Evolutionary conservation across 495 filamentous ascomycete genomes (phyloP), one percentile per base, ranked within the genome.

Genomic region (Glarea lozoyensis): DNA sequence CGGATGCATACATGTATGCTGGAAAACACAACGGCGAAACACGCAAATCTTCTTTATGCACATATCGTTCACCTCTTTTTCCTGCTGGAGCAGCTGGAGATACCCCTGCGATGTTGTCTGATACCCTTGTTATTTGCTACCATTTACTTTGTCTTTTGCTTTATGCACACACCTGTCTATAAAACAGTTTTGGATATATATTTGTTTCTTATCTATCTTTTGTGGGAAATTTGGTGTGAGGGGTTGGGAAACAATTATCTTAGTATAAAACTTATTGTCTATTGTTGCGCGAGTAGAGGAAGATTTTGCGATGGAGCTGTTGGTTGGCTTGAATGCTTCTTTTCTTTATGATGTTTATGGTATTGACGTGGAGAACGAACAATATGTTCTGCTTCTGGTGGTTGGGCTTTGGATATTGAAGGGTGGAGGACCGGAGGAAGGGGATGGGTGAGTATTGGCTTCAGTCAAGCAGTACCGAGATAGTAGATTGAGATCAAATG

Each of bases 1-100:
- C n/a, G 9, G n/a, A 24, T 23, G 15, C 4, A 21, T 36, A 24
- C 21, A 37, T 44, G 25, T 37, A 23, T 32, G 15, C 7, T 21
- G 11, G 10, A 35, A 10, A 16, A 6, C 16, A 37, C 6, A 37
- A 10, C 18, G 15, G 35, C 10, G 35, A 21, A 37, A 6, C 4
- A 20, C 10, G 4, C 4, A 11, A 37, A 7, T n/a, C 18, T 5
- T 37, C 22, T 19, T 37, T 21, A 6, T 37, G 35, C 35, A 37
- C 35, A 37, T 37, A 37, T 37, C 35, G 35, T 20, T 37, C 10
- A 37, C 11, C 15, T 20, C 35, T 16, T 35, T 20, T 37, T 37
- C 35, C 35, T 37, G 35, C 35, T 37, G 35, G 35, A 5, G 15
- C 35, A 21, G 35, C 35, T 37, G 35, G 35, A 37, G 35, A 19